Evolutionary conservation across 2,329 filamentous ascomycete genomes (phyloP).

Genomic region (Ceratocystis diversiconidia): DNA sequence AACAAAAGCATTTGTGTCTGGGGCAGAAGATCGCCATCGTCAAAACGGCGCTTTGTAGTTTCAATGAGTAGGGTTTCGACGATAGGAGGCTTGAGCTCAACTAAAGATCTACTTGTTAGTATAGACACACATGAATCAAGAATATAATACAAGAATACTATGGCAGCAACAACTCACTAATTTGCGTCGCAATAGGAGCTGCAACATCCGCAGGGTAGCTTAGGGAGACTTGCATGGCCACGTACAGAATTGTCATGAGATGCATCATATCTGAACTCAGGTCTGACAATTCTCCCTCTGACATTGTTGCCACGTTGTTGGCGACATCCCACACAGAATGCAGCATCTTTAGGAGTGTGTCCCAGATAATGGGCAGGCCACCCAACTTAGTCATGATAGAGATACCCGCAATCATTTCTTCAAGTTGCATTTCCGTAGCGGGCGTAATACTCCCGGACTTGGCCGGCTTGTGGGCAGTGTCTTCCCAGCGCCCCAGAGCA

Average conservation of each 20-base stretch:
- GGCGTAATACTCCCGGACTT: constrained; percentile 32
- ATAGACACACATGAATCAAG: neutral
- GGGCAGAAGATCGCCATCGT: constrained; percentile 47
- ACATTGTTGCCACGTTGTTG: constrained; percentile 10
- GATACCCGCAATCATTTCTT: constrained; percentile 43
- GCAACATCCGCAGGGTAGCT: constrained; percentile 36
- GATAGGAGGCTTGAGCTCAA: constrained; percentile 49
- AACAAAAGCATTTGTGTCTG: constrained; percentile 64
- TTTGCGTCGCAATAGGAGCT: constrained; percentile 32
- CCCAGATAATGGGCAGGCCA: constrained; percentile 27
- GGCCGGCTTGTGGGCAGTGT: constrained; percentile 43
- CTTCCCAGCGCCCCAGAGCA: constrained; percentile 54
- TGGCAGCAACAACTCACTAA: constrained; percentile 31
- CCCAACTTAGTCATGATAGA: constrained; percentile 37
- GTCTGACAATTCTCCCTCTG: constrained; percentile 27
- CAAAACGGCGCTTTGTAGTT: constrained; percentile 57
- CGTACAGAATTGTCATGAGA: constrained; percentile 49
- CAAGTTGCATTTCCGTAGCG: constrained; percentile 42
- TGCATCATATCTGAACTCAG: constrained; percentile 47
- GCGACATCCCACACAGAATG: constrained; percentile 34
- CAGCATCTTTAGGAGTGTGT: constrained; percentile 38
- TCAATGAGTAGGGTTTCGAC: constrained; percentile 58
- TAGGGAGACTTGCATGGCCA: constrained; percentile 42
- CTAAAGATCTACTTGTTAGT: constrained; percentile 25
- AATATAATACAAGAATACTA: neutral